Conservation (phyloP, 1,284 basidiomycete species). For the Rhodotorula sp. region DNA sequence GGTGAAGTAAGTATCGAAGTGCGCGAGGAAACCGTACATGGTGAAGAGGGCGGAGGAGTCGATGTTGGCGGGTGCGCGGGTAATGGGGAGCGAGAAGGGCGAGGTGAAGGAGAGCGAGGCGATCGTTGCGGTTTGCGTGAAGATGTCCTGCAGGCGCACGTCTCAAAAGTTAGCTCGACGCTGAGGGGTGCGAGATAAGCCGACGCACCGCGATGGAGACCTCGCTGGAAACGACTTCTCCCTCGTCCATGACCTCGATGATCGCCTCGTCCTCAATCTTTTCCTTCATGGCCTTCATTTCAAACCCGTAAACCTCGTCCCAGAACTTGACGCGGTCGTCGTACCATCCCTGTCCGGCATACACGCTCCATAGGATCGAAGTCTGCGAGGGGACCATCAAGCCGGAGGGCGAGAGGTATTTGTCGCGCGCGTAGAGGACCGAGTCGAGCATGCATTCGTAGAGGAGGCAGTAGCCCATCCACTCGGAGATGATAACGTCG, state of each 20-base stretch:
- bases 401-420: slow-evolving; percentile 71
- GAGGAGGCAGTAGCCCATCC: slow-evolving; percentile 65
- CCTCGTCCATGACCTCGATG: slow-evolving; percentile 71
- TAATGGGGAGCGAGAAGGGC: slow-evolving; percentile 67
- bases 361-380: slow-evolving; percentile 77
- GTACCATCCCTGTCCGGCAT: slow-evolving; percentile 69
- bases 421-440: slow-evolving; percentile 80
- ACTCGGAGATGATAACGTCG: slow-evolving; percentile 92
- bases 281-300: slow-evolving; percentile 73
- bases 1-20: slow-evolving; percentile 92
- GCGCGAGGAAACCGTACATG: slow-evolving; percentile 80
- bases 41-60: slow-evolving; percentile 61
- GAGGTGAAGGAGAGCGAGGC: slow-evolving; percentile 76
- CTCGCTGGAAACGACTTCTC: slow-evolving; percentile 68
- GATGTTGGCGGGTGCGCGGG: slow-evolving; percentile 65
- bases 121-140: slow-evolving; percentile 63
- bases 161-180: too few species aligned
- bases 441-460: slow-evolving; percentile 99
- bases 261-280: slow-evolving; percentile 74
- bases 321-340: slow-evolving; percentile 85
- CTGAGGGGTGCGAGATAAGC: background rate
- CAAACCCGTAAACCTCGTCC: slow-evolving; percentile 88
- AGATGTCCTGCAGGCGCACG: slow-evolving; percentile 60
- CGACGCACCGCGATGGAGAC: slow-evolving; percentile 64
- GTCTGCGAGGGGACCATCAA: slow-evolving; percentile 92